Base-by-base conservation (phyloP, 805 yeast genomes). In the Monosporozyma aquatica region DNA sequence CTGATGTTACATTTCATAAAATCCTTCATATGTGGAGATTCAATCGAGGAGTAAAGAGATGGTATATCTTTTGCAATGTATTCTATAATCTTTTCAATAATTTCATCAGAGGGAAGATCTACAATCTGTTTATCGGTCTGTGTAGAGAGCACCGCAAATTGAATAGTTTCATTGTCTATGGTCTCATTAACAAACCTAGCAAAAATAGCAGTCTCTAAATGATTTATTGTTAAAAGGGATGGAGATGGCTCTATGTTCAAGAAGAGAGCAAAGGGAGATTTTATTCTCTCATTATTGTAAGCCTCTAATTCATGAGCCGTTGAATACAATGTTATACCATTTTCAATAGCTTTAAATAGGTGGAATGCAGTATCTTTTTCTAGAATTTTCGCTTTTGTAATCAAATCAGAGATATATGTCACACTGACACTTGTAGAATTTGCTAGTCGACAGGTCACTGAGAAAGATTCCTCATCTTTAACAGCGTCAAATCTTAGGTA, bases 301-400 rank as follows among this genome's bases (percentile, higher is more conserved):
- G 71, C 65, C 0, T 62, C 51, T 2, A 63, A 50, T 50, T 79
- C 84, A 55, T 84, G 94, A 0, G 92, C 92, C 3, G 87, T 76
- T 10, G 78, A 77, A 56, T 74, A 83, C 1, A 80, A 53, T 27
- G 70, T 54, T 45, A 67, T 44, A 28, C 68, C 68, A 42, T 60
- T 60, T 22, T 60, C 59, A 9, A 53, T 48, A 4, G 75, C 66
- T 49, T 73, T 76, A 68, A 90, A 90, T 25, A 90, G 64, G 64
- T 89, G 96, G 63, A 89, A 87, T 3, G 95, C 89, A 38, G 87
- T 82, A 1, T 79, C 74, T 55, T 90, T 89, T 55, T 78, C 77
- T 43, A 87, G 65, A 27, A 90, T 76, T 50, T 76, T 80, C 0
- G 95, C 85, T 58, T 86, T 87, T 45, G 55, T 53, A 6, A 54